phyloP scores from a whole-genome alignment of 2,329 filamentous ascomycete species.

The Penicillium brevicompactum region DNA sequence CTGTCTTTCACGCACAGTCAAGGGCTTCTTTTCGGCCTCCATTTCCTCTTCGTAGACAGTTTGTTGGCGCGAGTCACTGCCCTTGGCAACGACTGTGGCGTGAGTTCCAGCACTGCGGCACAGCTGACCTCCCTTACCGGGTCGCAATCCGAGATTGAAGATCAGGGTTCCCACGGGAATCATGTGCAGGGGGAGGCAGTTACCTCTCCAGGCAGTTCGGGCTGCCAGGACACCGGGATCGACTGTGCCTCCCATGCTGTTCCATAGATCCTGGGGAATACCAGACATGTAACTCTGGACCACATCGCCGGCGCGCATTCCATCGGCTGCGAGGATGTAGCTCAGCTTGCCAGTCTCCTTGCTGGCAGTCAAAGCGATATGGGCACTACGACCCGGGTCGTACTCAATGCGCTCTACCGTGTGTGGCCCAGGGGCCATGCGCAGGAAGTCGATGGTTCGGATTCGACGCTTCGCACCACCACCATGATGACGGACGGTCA shows the following conservation, averaged over 20 bases:
- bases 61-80: conserved; percentile 60
- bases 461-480: conserved; percentile 92
- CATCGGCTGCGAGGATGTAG: conserved; percentile 95
- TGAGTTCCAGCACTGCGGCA: conserved; percentile 94
- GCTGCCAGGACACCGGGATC: conserved; percentile 96
- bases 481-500: conserved; percentile 89
- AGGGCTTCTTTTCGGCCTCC: conserved; percentile 33
- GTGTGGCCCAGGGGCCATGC: conserved; percentile 77
- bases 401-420: conserved; percentile 93
- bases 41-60: conserved; percentile 59
- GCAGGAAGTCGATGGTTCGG: conserved; percentile 84
- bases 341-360: conserved; percentile 73
- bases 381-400: conserved; percentile 88
- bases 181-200: conserved; percentile 94
- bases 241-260: conserved; percentile 87
- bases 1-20: conserved; percentile 41
- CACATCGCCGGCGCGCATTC: conserved; percentile 85
- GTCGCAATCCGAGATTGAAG: conserved; percentile 80
- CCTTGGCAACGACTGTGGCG: conserved; percentile 85
- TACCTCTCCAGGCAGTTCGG: conserved; percentile 90
- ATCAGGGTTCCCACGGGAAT: conserved; percentile 92
- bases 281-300: conserved; percentile 90
- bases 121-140: conserved; percentile 77
- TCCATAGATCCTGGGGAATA: conserved; percentile 82
- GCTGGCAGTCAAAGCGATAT: conserved; percentile 84